Conservation (phyloP, 257 asterid genomes). For the Agastache rugosa region DNA sequence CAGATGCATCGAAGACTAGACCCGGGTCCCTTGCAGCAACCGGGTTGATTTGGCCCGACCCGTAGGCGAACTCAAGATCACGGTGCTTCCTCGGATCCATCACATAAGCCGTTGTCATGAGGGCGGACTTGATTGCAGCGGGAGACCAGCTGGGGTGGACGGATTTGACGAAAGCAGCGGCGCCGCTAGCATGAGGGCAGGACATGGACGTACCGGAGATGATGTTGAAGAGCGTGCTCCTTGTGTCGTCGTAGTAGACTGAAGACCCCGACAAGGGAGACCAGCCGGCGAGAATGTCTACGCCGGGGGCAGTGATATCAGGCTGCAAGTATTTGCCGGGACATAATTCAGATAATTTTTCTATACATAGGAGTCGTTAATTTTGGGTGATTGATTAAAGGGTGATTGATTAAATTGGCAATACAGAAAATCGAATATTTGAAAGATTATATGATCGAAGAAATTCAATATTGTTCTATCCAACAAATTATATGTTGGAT, state of each 20-base stretch:
- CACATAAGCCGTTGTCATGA: conserved; percentile 55
- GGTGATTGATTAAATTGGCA: no score
- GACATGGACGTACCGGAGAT: conserved; percentile 43
- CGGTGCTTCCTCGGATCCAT: conserved; percentile 47
- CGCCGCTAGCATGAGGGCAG: conserved; percentile 56
- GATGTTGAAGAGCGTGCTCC: conserved; percentile 41
- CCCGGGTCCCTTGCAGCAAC: conserved; percentile 50
- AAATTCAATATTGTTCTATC: no score
- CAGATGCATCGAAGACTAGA: conserved; percentile 47
- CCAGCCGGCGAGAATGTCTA: conserved; percentile 62
- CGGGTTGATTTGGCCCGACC: conserved; percentile 57
- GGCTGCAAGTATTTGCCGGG: conserved; percentile 35
- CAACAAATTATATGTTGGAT: no score
- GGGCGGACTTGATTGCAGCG: conserved; percentile 42
- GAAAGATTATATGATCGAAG: no score
- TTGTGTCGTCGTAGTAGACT: conserved; percentile 26
- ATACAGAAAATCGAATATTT: no score
- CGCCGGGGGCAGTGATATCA: conserved; percentile 57
- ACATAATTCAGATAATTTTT: no score
- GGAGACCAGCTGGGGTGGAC: conserved; percentile 49
- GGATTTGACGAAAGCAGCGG: conserved; percentile 49
- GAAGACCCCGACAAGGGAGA: conserved; percentile 45
- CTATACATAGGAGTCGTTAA: no score
- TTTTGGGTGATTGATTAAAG: no score
- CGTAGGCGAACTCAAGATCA: conserved; percentile 52